A percentile compares a stretch with the other conserved stretches of the same genome.
These are phyloP conservation scores for Neolentinus lepideus DNA, from an alignment of 1,284 basidiomycete species.

Conservation along the genomic window DNA sequence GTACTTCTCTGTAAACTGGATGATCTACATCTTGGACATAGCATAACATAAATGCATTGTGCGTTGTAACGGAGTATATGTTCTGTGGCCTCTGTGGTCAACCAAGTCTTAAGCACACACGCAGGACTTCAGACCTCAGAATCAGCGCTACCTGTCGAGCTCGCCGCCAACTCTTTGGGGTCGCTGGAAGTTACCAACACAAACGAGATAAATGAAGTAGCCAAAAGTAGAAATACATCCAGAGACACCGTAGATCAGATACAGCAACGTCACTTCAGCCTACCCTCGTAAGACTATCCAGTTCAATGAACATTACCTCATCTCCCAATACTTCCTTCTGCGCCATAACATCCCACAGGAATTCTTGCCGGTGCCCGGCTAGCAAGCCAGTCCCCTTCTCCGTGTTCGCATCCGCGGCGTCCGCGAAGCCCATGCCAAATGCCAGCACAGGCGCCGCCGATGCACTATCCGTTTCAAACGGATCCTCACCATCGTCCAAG, in stretches of 20 bases:
- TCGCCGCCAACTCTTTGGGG: no score
- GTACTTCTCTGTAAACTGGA: no score
- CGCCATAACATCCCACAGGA: slow-evolving; percentile 63
- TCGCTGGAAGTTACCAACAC: no score
- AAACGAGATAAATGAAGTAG: neutral
- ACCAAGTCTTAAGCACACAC: no score
- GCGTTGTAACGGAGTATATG: no score
- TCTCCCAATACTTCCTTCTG: slow-evolving; percentile 50
- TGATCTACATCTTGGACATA: no score
- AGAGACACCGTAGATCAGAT: neutral
- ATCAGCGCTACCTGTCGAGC: no score
- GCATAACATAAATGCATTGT: no score
- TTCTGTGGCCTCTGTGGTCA: no score
- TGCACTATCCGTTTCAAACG: slow-evolving; percentile 57
- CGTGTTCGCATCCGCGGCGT: slow-evolving; percentile 55
- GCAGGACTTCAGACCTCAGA: no score
- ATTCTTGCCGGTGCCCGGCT: slow-evolving; percentile 59
- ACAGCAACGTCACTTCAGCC: slow-evolving; percentile 23
- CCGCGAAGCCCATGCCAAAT: slow-evolving; percentile 74
- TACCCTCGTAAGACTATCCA: slow-evolving; percentile 69
- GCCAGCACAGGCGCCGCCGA: slow-evolving; percentile 46
- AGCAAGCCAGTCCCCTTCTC: slow-evolving; percentile 72
- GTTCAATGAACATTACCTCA: slow-evolving; percentile 60
- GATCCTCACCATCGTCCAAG: slow-evolving; percentile 73
- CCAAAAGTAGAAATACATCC: neutral